Conservation (phyloP, 2,329 filamentous ascomycete genomes). For the Arthrobotrys sphaeroides region DNA sequence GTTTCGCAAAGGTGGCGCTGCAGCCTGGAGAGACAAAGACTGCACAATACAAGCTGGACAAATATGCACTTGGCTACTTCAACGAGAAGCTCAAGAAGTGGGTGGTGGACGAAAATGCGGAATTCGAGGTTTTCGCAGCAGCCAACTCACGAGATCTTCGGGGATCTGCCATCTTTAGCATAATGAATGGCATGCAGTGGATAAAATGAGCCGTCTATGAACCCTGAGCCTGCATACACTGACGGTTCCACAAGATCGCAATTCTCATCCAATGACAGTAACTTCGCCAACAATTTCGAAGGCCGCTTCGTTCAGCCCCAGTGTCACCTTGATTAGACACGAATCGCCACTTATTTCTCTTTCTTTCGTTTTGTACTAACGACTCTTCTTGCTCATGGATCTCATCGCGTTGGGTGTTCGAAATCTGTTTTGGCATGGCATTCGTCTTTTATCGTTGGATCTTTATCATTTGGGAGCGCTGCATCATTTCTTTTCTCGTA, state of each 20-base stretch:
- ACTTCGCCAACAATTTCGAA: constrained; percentile 15
- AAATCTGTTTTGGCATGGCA: constrained; percentile 43
- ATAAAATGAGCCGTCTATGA: constrained; percentile 53
- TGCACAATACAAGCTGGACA: constrained; percentile 63
- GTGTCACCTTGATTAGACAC: constrained; percentile 13
- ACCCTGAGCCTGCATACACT: constrained; percentile 3
- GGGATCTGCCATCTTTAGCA: constrained; percentile 56
- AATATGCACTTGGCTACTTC: constrained; percentile 69
- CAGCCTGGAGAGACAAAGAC: constrained; percentile 60
- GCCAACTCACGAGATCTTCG: constrained; percentile 57
- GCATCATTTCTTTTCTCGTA: constrained; percentile 33
- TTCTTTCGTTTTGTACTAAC: constrained; percentile 35
- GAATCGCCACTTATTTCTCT: constrained; percentile 3
- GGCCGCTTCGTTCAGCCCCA: background rate
- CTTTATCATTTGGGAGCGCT: constrained; percentile 53
- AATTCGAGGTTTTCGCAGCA: constrained; percentile 56
- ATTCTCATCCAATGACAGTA: constrained; percentile 2
- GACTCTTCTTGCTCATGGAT: constrained; percentile 52
- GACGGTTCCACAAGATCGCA: constrained; percentile 24
- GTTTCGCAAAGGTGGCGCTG: constrained; percentile 63
- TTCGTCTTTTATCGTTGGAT: constrained; percentile 37
- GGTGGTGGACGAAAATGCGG: constrained; percentile 57
- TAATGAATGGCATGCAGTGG: constrained; percentile 57
- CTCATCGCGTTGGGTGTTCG: constrained; percentile 51
- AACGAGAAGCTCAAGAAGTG: constrained; percentile 62